A percentile compares a stretch with the other conserved stretches of the same genome.
phyloP scores from a whole-genome alignment of 352 stramenopile genomes.

The Phytophthora hybrid region DNA sequence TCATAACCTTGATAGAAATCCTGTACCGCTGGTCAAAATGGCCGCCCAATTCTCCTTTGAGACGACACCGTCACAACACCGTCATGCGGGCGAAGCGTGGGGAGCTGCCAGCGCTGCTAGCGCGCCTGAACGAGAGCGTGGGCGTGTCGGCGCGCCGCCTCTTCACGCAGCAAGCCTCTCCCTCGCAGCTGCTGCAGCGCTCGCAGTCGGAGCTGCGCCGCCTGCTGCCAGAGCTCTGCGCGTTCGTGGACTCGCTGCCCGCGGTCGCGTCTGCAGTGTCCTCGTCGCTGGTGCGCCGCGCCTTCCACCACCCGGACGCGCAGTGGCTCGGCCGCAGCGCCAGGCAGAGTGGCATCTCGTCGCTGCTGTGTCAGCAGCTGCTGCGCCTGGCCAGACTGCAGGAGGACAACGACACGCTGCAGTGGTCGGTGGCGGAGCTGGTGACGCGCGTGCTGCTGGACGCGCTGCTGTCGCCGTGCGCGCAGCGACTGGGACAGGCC shows the following conservation, averaged over 20 bases:
- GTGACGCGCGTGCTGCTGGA: slow-evolving; percentile 58
- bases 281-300: slow-evolving; percentile 27
- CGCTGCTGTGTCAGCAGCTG: slow-evolving; percentile 62
- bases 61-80: too few relatives aligned
- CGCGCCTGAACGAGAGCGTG: slow-evolving; percentile 56
- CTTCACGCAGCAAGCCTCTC: slow-evolving; percentile 51
- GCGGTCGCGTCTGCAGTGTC: background rate
- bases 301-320: slow-evolving; percentile 50
- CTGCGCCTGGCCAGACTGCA: slow-evolving; percentile 39
- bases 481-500: slow-evolving; percentile 24
- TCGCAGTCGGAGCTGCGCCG: slow-evolving; percentile 39
- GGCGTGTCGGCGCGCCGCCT: slow-evolving; percentile 53
- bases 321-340: slow-evolving; percentile 72
- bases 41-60: too few relatives aligned
- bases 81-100: slow-evolving; percentile 16
- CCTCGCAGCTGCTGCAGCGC: slow-evolving; percentile 34
- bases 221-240: slow-evolving; percentile 55
- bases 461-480: slow-evolving; percentile 51
- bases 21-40: background rate
- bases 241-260: slow-evolving; percentile 48
- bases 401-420: background rate
- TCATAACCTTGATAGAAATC: too few relatives aligned
- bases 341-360: slow-evolving; percentile 58
- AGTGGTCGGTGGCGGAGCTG: slow-evolving; percentile 17
- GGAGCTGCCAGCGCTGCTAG: slow-evolving; percentile 20